Percentiles rank a stretch among this genome's conserved stretches.
phyloP scores from a whole-genome alignment of 2,329 filamentous ascomycete species.

The Penicillium fuscoglaucum region DNA sequence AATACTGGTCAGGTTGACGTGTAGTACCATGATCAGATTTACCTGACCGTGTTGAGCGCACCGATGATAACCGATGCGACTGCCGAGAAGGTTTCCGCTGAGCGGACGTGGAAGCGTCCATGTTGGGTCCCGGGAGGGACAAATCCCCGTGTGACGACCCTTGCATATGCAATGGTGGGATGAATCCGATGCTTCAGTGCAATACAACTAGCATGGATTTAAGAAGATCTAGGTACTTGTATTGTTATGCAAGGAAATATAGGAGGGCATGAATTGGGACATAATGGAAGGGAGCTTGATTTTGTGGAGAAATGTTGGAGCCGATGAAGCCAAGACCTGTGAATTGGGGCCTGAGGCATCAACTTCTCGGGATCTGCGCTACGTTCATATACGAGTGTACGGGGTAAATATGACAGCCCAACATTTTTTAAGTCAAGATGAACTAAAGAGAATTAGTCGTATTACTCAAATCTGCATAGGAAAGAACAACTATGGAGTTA shows the following conservation, averaged over 20 bases:
- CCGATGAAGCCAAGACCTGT: slow-evolving; percentile 12
- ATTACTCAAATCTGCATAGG: slow-evolving; percentile 15
- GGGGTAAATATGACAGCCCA: not conserved
- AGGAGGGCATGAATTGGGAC: not conserved
- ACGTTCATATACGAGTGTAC: not conserved
- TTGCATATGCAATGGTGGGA: slow-evolving; percentile 12
- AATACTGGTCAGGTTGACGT: slow-evolving; percentile 13
- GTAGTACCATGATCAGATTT: slow-evolving; percentile 13
- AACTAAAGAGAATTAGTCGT: not conserved
- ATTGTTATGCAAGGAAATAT: not conserved
- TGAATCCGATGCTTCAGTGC: not conserved
- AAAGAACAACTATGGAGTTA: not conserved
- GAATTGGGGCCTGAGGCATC: slow-evolving; percentile 17
- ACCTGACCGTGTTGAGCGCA: slow-evolving; percentile 23
- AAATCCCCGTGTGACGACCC: slow-evolving; percentile 22
- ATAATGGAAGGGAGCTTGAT: not conserved
- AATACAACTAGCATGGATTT: not conserved
- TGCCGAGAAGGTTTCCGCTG: slow-evolving; percentile 32
- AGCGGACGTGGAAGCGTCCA: slow-evolving; percentile 29
- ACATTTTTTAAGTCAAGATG: not conserved
- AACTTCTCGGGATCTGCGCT: not conserved
- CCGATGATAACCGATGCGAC: slow-evolving; percentile 23
- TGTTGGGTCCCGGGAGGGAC: slow-evolving; percentile 28
- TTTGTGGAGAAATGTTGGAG: slow-evolving; percentile 20
- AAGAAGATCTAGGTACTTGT: not conserved